Evolutionary conservation across 2,329 filamentous ascomycete genomes (phyloP).

Genomic region (Phyllosticta paracitricarpa): DNA sequence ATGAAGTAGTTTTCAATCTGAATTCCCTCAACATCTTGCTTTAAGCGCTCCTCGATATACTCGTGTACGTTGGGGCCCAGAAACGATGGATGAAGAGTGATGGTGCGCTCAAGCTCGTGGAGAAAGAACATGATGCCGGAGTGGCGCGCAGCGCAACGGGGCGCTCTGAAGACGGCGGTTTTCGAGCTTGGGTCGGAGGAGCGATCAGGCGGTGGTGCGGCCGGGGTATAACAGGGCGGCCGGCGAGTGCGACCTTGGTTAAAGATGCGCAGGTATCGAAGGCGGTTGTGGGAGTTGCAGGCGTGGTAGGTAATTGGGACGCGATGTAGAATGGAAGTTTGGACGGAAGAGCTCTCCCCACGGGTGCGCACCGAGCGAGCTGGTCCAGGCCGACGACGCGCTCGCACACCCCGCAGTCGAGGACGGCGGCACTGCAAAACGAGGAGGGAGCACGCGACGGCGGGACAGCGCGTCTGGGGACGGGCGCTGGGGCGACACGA

Average conservation of each 20-base stretch:
- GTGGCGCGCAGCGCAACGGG: background rate
- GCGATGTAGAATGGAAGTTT: background rate
- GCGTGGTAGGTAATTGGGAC: background rate
- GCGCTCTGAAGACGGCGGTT: background rate
- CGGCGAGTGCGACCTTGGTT: background rate
- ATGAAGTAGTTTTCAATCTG: slow-evolving; percentile 96
- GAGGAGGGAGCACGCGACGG: background rate
- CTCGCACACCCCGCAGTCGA: background rate
- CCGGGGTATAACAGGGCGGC: background rate
- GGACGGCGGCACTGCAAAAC: background rate
- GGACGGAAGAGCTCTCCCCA: background rate
- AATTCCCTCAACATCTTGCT: slow-evolving; percentile 88
- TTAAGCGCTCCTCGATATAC: slow-evolving; percentile 77
- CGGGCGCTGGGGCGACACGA: background rate
- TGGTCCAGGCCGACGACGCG: background rate
- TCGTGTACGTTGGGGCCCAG: slow-evolving; percentile 91
- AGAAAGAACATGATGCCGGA: slow-evolving; percentile 81
- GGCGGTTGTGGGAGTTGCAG: background rate
- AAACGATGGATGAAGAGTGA: slow-evolving; percentile 92
- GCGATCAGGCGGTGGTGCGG: background rate
- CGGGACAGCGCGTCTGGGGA: background rate
- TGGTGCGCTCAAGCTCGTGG: slow-evolving; percentile 88
- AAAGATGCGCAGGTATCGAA: background rate
- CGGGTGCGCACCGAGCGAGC: background rate
- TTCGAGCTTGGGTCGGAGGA: background rate